These are phyloP conservation scores for Boeremia lycopersici DNA, from an alignment of 2,329 filamentous ascomycete species.

Conservation along the genomic window DNA sequence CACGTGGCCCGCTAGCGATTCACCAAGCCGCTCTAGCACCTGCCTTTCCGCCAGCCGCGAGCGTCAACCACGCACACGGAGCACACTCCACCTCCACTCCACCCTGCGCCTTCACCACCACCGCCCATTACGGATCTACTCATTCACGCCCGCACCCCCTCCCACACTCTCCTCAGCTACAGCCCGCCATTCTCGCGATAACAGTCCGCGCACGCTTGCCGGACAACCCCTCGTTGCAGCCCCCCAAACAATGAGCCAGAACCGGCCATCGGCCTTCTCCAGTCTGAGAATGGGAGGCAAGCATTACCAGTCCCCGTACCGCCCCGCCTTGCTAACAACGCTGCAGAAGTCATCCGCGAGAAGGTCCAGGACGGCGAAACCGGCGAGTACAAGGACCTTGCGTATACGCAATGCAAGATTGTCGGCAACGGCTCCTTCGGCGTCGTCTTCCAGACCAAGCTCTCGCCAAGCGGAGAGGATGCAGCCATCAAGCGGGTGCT, in stretches of 20 bases:
- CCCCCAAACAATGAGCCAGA: slow-evolving; percentile 76
- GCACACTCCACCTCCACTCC: slow-evolving; percentile 29
- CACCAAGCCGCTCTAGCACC: slow-evolving; percentile 22
- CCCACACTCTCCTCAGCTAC: slow-evolving; percentile 54
- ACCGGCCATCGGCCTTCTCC: slow-evolving; percentile 86
- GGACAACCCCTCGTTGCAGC: slow-evolving; percentile 33
- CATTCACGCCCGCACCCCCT: slow-evolving; percentile 47
- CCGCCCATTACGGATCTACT: slow-evolving; percentile 62
- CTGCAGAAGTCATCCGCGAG: slow-evolving; percentile 90
- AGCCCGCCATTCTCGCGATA: slow-evolving; percentile 51
- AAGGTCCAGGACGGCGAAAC: slow-evolving; percentile 98
- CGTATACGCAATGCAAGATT: slow-evolving; percentile 99
- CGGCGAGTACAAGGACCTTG: slow-evolving; percentile 93
- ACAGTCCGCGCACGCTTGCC: slow-evolving; percentile 43
- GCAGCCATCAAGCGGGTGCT: slow-evolving; percentile 98
- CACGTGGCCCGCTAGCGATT: slow-evolving; percentile 29
- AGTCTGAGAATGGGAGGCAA: slow-evolving; percentile 96
- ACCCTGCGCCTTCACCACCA: slow-evolving; percentile 19
- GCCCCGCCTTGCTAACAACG: slow-evolving; percentile 42
- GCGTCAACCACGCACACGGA: slow-evolving; percentile 25
- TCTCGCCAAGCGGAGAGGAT: slow-evolving; percentile 96
- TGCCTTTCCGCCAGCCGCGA: slow-evolving; percentile 16
- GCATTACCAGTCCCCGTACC: slow-evolving; percentile 43
- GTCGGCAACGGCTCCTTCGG: slow-evolving; percentile 99
- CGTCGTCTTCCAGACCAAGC: slow-evolving; percentile 98